Conservation (phyloP, 805 yeast species). For the Metschnikowia cubensis region DNA sequence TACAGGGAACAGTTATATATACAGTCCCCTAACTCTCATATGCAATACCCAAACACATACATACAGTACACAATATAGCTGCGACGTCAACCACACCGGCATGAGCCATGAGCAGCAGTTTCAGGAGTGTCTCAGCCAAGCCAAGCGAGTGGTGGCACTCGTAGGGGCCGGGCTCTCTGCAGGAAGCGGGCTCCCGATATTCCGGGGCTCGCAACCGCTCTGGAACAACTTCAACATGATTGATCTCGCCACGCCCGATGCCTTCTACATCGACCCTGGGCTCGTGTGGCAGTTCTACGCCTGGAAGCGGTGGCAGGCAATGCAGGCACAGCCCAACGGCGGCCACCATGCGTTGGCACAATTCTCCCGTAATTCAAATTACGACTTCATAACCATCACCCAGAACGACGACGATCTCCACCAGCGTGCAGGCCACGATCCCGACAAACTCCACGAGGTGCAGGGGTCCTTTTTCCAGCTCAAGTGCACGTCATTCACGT, state of each 20-base stretch:
- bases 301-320: conserved; percentile 60
- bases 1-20: too few species aligned
- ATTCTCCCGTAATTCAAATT: conserved; percentile 38
- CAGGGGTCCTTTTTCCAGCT: conserved; percentile 78
- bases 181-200: conserved; percentile 72
- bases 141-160: conserved; percentile 53
- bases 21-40: too few species aligned
- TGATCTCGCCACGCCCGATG: conserved; percentile 90
- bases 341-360: conserved; percentile 72
- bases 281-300: conserved; percentile 89
- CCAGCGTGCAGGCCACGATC: conserved; percentile 59
- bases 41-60: too few species aligned
- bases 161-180: conserved; percentile 85
- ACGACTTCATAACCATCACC: conserved; percentile 60
- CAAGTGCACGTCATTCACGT: conserved; percentile 70
- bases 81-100: background rate
- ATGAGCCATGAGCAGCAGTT: conserved; percentile 27
- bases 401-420: conserved; percentile 82
- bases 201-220: conserved; percentile 65
- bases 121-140: conserved; percentile 45
- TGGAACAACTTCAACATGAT: conserved; percentile 78
- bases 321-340: conserved; percentile 63
- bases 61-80: too few species aligned
- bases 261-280: conserved; percentile 77
- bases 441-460: conserved; percentile 53